Percentiles rank a stretch among this genome's conserved stretches.
These are phyloP conservation scores for Kuraishia piskuri DNA, from an alignment of 805 yeast genomes.

Conservation along the genomic window DNA sequence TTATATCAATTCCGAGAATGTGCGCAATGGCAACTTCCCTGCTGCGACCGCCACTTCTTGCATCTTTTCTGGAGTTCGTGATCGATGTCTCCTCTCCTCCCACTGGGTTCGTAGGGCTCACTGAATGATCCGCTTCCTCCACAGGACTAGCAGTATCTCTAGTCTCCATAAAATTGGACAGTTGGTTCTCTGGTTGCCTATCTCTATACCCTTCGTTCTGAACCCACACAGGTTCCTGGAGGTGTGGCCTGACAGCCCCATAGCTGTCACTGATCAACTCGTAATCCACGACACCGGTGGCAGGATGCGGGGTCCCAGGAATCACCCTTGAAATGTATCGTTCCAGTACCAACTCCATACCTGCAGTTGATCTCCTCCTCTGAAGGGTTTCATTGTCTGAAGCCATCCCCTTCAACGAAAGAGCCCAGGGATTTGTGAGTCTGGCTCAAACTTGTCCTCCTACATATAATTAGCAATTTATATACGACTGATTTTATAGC, in stretches of 20 bases:
- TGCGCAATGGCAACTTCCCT: not conserved
- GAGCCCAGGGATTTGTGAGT: not conserved
- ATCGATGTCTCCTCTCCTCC: not conserved
- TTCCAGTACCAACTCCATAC: not conserved
- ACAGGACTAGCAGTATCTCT: not conserved
- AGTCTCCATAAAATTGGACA: not conserved
- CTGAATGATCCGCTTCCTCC: not conserved
- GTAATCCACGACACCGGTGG: not conserved
- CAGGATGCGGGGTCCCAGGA: not conserved
- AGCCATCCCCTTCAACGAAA: not conserved
- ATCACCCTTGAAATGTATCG: not conserved
- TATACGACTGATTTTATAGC: not conserved
- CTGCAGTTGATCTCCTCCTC: not conserved
- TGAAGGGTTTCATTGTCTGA: not conserved
- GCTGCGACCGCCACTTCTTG: not conserved
- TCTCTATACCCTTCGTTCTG: not conserved
- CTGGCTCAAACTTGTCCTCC: not conserved
- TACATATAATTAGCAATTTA: not conserved
- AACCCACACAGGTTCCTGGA: not conserved
- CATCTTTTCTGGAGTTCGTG: not conserved
- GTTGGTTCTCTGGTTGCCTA: not conserved
- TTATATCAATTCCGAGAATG: not conserved
- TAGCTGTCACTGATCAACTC: not conserved
- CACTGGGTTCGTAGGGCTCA: not conserved
- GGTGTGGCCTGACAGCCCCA: not conserved